These are phyloP conservation scores for Echium plantagineum DNA, from an alignment of 257 asterid genomes.

Conservation along the genomic window DNA sequence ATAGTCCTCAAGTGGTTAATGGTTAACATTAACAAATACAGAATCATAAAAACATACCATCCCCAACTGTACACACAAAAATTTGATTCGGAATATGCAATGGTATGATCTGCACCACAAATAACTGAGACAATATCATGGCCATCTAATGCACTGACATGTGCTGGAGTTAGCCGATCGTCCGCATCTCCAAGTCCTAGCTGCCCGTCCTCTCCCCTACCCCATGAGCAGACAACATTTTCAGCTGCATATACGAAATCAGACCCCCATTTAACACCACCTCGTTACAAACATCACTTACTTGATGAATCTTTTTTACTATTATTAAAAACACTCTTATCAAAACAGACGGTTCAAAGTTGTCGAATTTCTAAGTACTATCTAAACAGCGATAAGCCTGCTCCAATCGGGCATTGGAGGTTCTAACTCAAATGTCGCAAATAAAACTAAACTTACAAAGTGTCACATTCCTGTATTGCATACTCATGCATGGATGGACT, in stretches of 20 bases:
- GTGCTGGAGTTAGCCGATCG: slow-evolving; percentile 79
- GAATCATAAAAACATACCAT: slow-evolving; percentile 36
- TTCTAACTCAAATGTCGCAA: too few species aligned
- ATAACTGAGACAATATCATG: slow-evolving; percentile 63
- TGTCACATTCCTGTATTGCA: too few species aligned
- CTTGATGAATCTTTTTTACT: too few species aligned
- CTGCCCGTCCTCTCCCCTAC: slow-evolving; percentile 99
- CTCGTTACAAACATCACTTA: background rate
- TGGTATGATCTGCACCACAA: slow-evolving; percentile 92
- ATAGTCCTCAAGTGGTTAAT: too few species aligned
- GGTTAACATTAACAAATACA: background rate
- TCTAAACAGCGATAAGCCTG: too few species aligned
- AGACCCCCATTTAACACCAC: background rate
- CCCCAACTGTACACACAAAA: slow-evolving; percentile 91
- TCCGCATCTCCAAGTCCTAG: slow-evolving; percentile 95
- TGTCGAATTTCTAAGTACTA: too few species aligned
- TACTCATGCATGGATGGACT: too few species aligned
- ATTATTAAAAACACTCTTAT: too few species aligned
- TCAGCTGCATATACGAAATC: background rate
- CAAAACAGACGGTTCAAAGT: too few species aligned
- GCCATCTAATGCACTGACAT: slow-evolving; percentile 73
- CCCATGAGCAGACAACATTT: slow-evolving; percentile 80
- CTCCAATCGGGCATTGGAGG: too few species aligned
- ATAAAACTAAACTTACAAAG: too few species aligned
- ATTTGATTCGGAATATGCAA: slow-evolving; percentile 64